Conservation (phyloP, 1,139 yeast genomes). For the Arxiozyma heterogenica region DNA sequence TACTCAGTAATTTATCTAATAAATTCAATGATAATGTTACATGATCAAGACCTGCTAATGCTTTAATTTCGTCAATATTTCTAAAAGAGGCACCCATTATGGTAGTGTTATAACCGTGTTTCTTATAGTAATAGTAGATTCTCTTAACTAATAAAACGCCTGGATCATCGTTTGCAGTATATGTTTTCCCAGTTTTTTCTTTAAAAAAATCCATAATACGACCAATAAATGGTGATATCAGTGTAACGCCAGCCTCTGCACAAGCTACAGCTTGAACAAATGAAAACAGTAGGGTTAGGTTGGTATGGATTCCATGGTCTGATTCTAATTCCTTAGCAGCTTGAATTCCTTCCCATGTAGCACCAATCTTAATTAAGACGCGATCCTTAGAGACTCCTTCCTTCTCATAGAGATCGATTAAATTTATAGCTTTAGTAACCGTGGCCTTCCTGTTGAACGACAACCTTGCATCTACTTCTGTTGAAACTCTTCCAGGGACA, state of each 20-base stretch:
- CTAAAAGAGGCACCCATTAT: conserved; percentile 99
- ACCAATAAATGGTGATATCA: conserved; percentile 97
- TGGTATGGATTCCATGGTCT: conserved; percentile 84
- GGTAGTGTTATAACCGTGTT: conserved; percentile 87
- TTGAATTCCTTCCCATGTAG: conserved; percentile 98
- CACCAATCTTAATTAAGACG: conserved; percentile 88
- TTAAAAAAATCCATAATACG: conserved; percentile 98
- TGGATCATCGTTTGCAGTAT: conserved; percentile 74
- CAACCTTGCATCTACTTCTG: conserved; percentile 97
- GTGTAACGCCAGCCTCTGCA: conserved; percentile 93
- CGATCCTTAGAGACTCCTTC: conserved; percentile 81
- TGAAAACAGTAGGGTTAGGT: conserved; percentile 89
- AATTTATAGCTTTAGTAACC: conserved; percentile 76
- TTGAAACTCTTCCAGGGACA: conserved; percentile 97
- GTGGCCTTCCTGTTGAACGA: conserved; percentile 92
- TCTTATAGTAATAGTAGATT: conserved; percentile 96
- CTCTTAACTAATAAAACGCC: conserved; percentile 84
- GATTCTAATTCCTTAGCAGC: conserved; percentile 93
- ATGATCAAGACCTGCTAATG: conserved; percentile 93
- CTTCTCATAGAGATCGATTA: conserved; percentile 74
- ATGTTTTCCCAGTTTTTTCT: conserved; percentile 80
- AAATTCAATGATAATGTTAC: conserved; percentile 89
- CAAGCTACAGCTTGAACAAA: conserved; percentile 96
- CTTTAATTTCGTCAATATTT: conserved; percentile 90
- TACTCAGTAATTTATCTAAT: conserved; percentile 77